Evolutionary conservation across 2,329 filamentous ascomycete genomes (phyloP).

Genomic region (Thielaviopsis ethacetica): DNA sequence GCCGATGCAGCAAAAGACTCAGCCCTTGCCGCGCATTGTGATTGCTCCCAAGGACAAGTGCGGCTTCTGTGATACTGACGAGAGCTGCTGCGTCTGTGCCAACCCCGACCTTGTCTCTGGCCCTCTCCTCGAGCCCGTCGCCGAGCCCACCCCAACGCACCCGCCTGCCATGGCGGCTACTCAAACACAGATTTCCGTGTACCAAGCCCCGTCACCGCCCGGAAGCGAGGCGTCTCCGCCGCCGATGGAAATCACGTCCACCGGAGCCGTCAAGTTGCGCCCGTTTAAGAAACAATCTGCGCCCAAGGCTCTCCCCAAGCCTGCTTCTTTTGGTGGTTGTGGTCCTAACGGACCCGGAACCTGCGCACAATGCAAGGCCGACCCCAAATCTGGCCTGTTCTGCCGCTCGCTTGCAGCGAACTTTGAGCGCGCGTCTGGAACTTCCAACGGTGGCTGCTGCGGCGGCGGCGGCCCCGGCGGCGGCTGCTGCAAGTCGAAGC

Average conservation of each 20-base stretch:
- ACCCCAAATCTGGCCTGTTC: slow-evolving; percentile 68
- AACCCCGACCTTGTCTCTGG: slow-evolving; percentile 26
- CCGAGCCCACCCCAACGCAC: slow-evolving; percentile 6
- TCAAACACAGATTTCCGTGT: slow-evolving; percentile 25
- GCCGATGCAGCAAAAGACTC: slow-evolving; percentile 12
- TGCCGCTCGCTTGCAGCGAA: slow-evolving; percentile 65
- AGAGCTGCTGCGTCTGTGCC: slow-evolving; percentile 68
- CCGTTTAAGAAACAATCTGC: slow-evolving; percentile 7
- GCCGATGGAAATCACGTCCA: slow-evolving; percentile 42
- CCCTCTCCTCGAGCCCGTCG: slow-evolving; percentile 2
- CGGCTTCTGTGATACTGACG: slow-evolving; percentile 61
- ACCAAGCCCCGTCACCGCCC: slow-evolving; percentile 39
- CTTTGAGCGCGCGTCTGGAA: slow-evolving; percentile 27
- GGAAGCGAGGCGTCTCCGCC: slow-evolving; percentile 41
- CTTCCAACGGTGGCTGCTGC: slow-evolving; percentile 39
- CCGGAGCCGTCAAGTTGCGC: slow-evolving; percentile 44
- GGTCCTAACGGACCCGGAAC: slow-evolving; percentile 59
- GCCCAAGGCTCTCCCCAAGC: slow-evolving; percentile 15
- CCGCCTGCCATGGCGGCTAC: slow-evolving; percentile 25
- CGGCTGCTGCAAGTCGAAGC: slow-evolving; percentile 46
- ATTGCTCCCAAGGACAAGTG: slow-evolving; percentile 49
- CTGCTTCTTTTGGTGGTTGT: slow-evolving; percentile 25
- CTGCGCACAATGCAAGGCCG: slow-evolving; percentile 60
- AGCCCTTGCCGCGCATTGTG: slow-evolving; percentile 18
- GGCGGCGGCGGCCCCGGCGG: slow-evolving; percentile 41